phyloP scores from a whole-genome alignment of 208 protist genomes.

The Sergeia podlipaevii region DNA sequence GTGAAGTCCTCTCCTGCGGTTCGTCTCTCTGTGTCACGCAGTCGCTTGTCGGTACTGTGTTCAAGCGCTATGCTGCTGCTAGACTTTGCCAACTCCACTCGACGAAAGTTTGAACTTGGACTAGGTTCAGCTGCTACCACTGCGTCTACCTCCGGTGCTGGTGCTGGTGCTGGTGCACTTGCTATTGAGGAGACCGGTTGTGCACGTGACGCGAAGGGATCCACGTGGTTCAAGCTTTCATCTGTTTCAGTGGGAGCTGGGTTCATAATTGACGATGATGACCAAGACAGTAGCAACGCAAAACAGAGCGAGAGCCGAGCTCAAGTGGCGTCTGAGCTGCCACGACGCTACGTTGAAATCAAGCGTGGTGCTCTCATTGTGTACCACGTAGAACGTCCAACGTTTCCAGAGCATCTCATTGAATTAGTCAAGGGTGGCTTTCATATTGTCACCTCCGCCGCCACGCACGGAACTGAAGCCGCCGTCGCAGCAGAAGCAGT shows the following conservation, averaged over 20 bases:
- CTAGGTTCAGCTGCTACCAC: no score
- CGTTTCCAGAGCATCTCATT: slow-evolving; percentile 25
- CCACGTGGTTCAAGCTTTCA: neutral
- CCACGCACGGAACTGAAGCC: slow-evolving; percentile 2
- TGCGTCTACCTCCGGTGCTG: neutral
- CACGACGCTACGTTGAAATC: slow-evolving; percentile 28
- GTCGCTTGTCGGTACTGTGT: slow-evolving; percentile 33
- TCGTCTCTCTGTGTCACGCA: slow-evolving; percentile 13
- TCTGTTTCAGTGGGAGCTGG: neutral
- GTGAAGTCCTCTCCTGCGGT: slow-evolving; percentile 6
- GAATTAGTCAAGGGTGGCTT: slow-evolving; percentile 27
- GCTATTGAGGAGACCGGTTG: neutral
- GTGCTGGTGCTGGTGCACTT: neutral
- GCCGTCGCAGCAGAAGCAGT: slow-evolving; percentile 4
- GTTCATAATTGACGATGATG: slow-evolving; percentile 10
- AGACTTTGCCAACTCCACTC: slow-evolving; percentile 20
- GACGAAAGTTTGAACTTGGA: slow-evolving; percentile 3
- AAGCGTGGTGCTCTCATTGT: slow-evolving; percentile 20
- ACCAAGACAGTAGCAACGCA: neutral
- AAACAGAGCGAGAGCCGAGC: no score
- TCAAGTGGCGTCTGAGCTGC: no score
- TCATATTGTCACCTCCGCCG: slow-evolving; percentile 10
- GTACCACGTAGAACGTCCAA: slow-evolving; percentile 26
- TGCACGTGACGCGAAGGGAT: neutral
- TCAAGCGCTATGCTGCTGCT: slow-evolving; percentile 22